Evolutionary conservation across 805 yeast species (phyloP), one percentile per base, ranked within the genome.

Genomic region (Komagataella phaffii): DNA sequence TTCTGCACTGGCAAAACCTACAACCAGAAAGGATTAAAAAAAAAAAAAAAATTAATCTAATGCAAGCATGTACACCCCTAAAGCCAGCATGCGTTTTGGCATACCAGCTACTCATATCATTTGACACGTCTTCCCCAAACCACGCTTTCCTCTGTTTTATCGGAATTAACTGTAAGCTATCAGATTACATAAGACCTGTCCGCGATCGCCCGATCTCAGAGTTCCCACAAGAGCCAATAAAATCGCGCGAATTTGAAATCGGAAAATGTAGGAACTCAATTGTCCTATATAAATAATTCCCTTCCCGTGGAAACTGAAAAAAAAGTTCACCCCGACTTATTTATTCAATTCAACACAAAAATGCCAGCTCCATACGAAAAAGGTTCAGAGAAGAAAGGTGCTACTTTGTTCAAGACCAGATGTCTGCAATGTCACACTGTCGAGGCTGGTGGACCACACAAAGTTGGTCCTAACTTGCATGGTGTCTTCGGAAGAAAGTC

Each of bases 381-480:
- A 62, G 85, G 90, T 71, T 79, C 81, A 63, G 88, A 81, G 59
- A 81, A 84, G 77, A 93, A 93, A 78, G 99, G 99, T 80, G 98
- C 98, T 61, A 88, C 88, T 68, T 79, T 93, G 60, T 93, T 93
- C 85, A 93, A 93, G 79, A 93, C 98, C 59, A 89, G 99, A 84
- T 93, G 99, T 75, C 79, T 89, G 63, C 98, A 93, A 79, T 93
- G 99, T 74, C 99, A 93, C 84, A 91, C 98, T 64, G 83, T 84
- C 60, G 98, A 91, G 73, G 78, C 76, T 56, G 96, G 96, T 67
- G 98, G 96, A 58, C 91, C 97, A 62, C 82, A 91, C 86, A 93
- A 93, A 81, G 97, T 91, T 65, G 99, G 99, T 73, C 99, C 99
- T 69, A 93, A 91, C 75, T 84, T 93, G 71, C 85, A 88, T 75